Percentiles rank a stretch among this genome's conserved stretches.
Conservation (phyloP, 164 flowering plant genomes). For the Magnolia sinica region DNA sequence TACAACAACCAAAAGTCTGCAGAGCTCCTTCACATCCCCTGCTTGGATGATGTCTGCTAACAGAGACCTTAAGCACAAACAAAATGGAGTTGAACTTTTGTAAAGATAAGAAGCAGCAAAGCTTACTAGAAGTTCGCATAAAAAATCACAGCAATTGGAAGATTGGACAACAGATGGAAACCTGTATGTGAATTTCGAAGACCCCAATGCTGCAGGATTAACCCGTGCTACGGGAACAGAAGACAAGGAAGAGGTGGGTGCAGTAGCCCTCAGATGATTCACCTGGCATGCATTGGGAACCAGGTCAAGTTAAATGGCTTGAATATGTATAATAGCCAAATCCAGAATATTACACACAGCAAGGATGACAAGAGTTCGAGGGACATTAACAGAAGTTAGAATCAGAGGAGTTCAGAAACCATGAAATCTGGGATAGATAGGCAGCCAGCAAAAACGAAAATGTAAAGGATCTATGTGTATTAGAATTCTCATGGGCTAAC, state of each 20-base stretch:
- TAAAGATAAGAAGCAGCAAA: not conserved
- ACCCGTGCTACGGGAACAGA: constrained; percentile 44
- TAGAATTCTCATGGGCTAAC: no score
- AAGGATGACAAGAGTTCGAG: not conserved
- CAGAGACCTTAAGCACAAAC: constrained; percentile 54
- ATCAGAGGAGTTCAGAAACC: not conserved
- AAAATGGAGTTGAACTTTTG: not conserved
- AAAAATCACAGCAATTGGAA: not conserved
- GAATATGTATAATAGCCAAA: not conserved
- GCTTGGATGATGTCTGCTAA: constrained; percentile 84
- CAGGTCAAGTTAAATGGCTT: not conserved
- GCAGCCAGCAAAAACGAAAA: not conserved
- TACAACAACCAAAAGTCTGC: constrained; percentile 69
- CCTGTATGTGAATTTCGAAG: constrained; percentile 84
- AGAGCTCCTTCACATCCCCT: constrained; percentile 73
- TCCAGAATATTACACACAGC: not conserved
- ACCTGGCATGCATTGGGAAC: constrained; percentile 37
- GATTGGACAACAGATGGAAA: constrained; percentile 17
- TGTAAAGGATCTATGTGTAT: not conserved
- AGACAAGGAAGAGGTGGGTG: constrained; percentile 46
- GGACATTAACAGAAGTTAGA: not conserved
- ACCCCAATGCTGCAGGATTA: constrained; percentile 37
- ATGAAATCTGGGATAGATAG: not conserved
- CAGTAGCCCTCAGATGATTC: constrained; percentile 43
- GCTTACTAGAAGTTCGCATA: not conserved